phyloP scores from a whole-genome alignment of 2,329 filamentous ascomycete genomes.

The Penicillium sp. region DNA sequence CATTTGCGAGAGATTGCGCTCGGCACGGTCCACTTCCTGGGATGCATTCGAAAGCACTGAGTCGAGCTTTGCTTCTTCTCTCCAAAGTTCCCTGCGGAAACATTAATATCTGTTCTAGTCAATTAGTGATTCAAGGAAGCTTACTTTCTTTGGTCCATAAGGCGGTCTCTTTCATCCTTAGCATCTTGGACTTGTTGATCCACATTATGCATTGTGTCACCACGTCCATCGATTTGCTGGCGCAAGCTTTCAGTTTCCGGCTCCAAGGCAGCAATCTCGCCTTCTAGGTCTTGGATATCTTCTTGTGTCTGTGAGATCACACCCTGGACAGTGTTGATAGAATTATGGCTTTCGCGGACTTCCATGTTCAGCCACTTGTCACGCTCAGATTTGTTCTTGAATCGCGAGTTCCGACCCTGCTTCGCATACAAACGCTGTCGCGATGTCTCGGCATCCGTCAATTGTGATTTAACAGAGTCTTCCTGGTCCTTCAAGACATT shows the following conservation, averaged over 20 bases:
- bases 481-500: slow-evolving; percentile 72
- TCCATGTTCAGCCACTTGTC: slow-evolving; percentile 79
- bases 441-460: slow-evolving; percentile 72
- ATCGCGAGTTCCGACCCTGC: slow-evolving; percentile 82
- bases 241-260: slow-evolving; percentile 68
- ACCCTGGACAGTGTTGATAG: slow-evolving; percentile 75
- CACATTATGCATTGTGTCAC: slow-evolving; percentile 68
- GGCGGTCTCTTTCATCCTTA: slow-evolving; percentile 71
- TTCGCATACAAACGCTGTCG: slow-evolving; percentile 83
- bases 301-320: slow-evolving; percentile 81
- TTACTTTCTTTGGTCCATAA: slow-evolving; percentile 79
- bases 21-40: slow-evolving; percentile 72
- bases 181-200: slow-evolving; percentile 72
- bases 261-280: slow-evolving; percentile 69
- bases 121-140: slow-evolving; percentile 11
- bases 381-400: slow-evolving; percentile 82
- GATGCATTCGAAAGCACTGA: slow-evolving; percentile 72
- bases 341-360: slow-evolving; percentile 73
- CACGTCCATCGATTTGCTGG: slow-evolving; percentile 73
- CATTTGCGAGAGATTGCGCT: slow-evolving; percentile 72
- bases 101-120: slow-evolving; percentile 5
- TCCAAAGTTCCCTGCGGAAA: slow-evolving; percentile 61
- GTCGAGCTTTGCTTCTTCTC: slow-evolving; percentile 83
- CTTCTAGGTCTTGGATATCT: slow-evolving; percentile 70
- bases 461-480: slow-evolving; percentile 63